Conservation (phyloP, 805 yeast genomes). For the Huiozyma naganishii region DNA sequence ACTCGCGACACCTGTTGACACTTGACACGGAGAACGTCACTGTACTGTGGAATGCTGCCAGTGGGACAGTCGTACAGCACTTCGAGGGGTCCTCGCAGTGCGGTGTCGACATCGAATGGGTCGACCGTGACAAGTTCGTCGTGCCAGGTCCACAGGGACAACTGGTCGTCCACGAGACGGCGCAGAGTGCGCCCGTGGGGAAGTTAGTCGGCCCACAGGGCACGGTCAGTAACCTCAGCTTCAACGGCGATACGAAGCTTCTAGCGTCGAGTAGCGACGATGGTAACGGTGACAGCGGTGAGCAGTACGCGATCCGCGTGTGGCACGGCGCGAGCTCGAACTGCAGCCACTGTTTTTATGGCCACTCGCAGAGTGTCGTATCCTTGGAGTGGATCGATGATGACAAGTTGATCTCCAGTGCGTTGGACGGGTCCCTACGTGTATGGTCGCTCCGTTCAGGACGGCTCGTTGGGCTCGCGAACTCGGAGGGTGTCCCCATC, state of each 20-base stretch:
- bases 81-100: conserved; percentile 15
- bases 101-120: conserved; percentile 60
- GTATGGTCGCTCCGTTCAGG: conserved; percentile 46
- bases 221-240: conserved; percentile 44
- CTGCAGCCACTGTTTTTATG: conserved; percentile 37
- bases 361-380: conserved; percentile 50
- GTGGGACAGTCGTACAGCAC: conserved; percentile 40
- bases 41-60: conserved; percentile 55
- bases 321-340: conserved; percentile 62
- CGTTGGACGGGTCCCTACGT: conserved; percentile 62
- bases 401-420: conserved; percentile 38
- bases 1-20: conserved; percentile 45
- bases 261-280: conserved; percentile 76
- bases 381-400: conserved; percentile 45
- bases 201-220: conserved; percentile 55
- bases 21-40: conserved; percentile 45
- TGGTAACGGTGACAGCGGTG: conserved; percentile 15
- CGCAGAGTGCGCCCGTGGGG: conserved; percentile 39
- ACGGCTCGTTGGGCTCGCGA: conserved; percentile 18
- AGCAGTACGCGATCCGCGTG: conserved; percentile 38
- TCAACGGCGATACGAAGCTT: conserved; percentile 40
- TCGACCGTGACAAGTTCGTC: conserved; percentile 57
- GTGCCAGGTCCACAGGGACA: conserved; percentile 50
- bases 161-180: conserved; percentile 45
- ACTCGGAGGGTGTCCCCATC: conserved; percentile 44